Percentiles rank a stretch among this genome's conserved stretches.
phyloP scores from a whole-genome alignment of 2,329 filamentous ascomycete species.

The Coleophoma eucalyptorum region DNA sequence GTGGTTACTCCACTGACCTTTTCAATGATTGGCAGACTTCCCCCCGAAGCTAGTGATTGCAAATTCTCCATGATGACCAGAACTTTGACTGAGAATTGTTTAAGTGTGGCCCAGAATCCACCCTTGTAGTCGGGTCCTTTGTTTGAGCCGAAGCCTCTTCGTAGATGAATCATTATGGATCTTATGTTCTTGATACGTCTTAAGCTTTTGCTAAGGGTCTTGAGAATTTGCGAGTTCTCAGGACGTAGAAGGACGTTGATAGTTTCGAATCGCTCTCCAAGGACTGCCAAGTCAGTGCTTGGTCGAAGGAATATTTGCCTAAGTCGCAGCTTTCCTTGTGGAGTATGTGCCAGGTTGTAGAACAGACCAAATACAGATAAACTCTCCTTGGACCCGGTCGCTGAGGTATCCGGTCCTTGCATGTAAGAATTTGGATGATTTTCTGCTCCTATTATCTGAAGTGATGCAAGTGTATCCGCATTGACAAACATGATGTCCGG shows the following conservation, averaged over 20 bases:
- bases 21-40: conserved; percentile 45
- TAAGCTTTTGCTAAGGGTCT: conserved; percentile 56
- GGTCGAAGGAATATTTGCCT: conserved; percentile 82
- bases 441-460: conserved; percentile 84
- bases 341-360: conserved; percentile 67
- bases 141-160: conserved; percentile 65
- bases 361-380: conserved; percentile 85
- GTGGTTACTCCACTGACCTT: conserved; percentile 38
- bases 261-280: conserved; percentile 67
- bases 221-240: conserved; percentile 58
- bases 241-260: conserved; percentile 63
- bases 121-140: conserved; percentile 46
- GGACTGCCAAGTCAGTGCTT: conserved; percentile 61
- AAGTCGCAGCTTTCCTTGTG: conserved; percentile 71
- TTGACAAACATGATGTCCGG: conserved; percentile 71
- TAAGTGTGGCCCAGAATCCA: conserved; percentile 71
- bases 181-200: conserved; percentile 74
- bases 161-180: conserved; percentile 63
- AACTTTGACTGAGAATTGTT: conserved; percentile 65
- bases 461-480: conserved; percentile 70
- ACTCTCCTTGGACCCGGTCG: conserved; percentile 69
- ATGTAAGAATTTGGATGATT: conserved; percentile 78
- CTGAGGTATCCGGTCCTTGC: conserved; percentile 60
- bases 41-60: conserved; percentile 49
- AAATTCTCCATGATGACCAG: conserved; percentile 67